Conservation (phyloP, 2,329 filamentous ascomycete genomes). For the Penicillium olsonii region DNA sequence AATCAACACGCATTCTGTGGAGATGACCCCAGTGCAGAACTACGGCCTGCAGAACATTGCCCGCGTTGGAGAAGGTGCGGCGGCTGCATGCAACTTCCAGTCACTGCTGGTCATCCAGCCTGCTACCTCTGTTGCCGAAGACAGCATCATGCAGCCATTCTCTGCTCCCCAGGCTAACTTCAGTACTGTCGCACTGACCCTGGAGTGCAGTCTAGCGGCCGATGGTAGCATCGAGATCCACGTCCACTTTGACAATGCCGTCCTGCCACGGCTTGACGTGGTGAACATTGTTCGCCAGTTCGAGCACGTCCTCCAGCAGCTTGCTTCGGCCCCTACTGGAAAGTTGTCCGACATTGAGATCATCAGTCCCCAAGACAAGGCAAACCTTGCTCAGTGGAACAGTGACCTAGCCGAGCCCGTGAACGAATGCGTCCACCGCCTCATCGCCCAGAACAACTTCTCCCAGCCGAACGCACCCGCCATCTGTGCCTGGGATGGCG, state of each 20-base stretch:
- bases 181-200: constrained; percentile 13
- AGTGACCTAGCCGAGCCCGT: neutral
- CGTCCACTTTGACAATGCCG: constrained; percentile 15
- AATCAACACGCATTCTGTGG: constrained; percentile 55
- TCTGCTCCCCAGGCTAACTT: constrained; percentile 10
- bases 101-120: constrained; percentile 42
- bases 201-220: constrained; percentile 13
- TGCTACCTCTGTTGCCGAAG: constrained; percentile 3
- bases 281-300: constrained; percentile 12
- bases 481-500: neutral
- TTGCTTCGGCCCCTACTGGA: constrained; percentile 1
- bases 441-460: constrained; percentile 7
- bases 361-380: constrained; percentile 12
- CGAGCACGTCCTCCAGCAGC: constrained; percentile 16
- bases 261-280: constrained; percentile 4
- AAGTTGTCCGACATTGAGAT: constrained; percentile 8
- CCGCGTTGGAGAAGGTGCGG: constrained; percentile 46
- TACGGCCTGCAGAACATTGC: constrained; percentile 52
- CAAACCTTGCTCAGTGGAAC: constrained; percentile 12
- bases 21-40: constrained; percentile 62
- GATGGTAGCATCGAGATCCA: constrained; percentile 9
- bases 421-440: constrained; percentile 13
- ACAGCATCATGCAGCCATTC: constrained; percentile 9
- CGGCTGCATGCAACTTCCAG: constrained; percentile 42
- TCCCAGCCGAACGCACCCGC: constrained; percentile 11